These are phyloP conservation scores for Stentor coeruleus DNA, from an alignment of 73 alveolate genomes.

Conservation along the genomic window DNA sequence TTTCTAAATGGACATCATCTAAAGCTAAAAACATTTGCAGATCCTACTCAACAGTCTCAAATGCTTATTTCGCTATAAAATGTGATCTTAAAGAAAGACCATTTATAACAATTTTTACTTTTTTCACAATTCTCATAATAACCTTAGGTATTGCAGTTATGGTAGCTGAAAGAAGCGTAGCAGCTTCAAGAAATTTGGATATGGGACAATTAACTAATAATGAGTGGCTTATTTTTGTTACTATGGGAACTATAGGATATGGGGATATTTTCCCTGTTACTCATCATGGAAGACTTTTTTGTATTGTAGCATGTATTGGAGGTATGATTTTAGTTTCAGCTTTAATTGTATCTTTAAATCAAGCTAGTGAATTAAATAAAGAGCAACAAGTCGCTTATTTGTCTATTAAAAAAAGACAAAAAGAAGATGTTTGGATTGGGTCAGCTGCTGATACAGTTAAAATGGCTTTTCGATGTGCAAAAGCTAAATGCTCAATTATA, in stretches of 20 bases:
- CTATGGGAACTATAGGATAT: conserved; percentile 73
- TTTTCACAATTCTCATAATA: conserved; percentile 25
- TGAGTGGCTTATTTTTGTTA: conserved; percentile 57
- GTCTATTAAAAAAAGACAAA: conserved; percentile 33
- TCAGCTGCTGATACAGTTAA: conserved; percentile 31
- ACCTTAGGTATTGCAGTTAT: conserved; percentile 34
- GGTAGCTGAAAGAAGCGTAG: conserved; percentile 34
- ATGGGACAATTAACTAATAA: no score
- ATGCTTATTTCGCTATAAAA: conserved; percentile 44
- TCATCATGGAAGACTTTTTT: conserved; percentile 59
- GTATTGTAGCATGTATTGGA: conserved; percentile 42
- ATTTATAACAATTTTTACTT: conserved; percentile 26
- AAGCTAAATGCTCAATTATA: conserved; percentile 23
- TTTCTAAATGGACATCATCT: conserved; percentile 44
- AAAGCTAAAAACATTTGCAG: conserved; percentile 39
- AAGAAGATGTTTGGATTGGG: conserved; percentile 42
- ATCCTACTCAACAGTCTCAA: conserved; percentile 6
- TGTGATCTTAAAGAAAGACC: conserved; percentile 51
- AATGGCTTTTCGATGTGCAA: background rate
- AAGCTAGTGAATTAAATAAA: conserved; percentile 27
- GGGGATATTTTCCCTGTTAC: conserved; percentile 68
- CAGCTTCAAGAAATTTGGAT: no score
- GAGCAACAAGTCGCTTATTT: conserved; percentile 37
- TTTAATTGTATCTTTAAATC: conserved; percentile 32
- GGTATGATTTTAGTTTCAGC: conserved; percentile 41